These are phyloP conservation scores for Colletotrichum kahawae DNA, from an alignment of 2,329 filamentous ascomycete species.

Conservation along the genomic window DNA sequence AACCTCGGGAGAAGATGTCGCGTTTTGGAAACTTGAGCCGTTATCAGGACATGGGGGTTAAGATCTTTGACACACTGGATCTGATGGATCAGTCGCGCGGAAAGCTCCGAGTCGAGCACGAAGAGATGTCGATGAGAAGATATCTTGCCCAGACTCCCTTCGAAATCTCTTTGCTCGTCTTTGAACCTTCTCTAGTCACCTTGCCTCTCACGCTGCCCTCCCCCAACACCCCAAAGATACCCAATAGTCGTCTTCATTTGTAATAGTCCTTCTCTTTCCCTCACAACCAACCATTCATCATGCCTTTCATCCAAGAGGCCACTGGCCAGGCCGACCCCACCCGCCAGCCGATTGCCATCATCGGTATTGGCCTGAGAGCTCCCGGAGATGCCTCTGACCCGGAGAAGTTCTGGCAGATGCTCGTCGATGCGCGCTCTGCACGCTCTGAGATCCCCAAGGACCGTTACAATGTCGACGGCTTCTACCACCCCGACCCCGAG, in stretches of 20 bases:
- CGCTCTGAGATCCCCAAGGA: slow-evolving; percentile 24
- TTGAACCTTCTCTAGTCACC: neutral
- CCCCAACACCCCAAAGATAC: neutral
- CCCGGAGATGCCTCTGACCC: slow-evolving; percentile 37
- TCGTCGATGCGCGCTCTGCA: slow-evolving; percentile 16
- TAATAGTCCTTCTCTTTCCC: neutral
- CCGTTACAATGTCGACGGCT: slow-evolving; percentile 28
- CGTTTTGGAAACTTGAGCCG: neutral
- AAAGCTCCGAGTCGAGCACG: neutral
- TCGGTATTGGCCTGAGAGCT: slow-evolving; percentile 44
- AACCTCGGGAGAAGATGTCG: neutral
- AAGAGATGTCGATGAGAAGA: neutral
- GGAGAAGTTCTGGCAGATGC: slow-evolving; percentile 40
- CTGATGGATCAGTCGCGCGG: neutral
- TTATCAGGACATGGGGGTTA: neutral
- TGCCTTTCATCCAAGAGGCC: slow-evolving; percentile 15
- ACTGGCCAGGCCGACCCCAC: neutral
- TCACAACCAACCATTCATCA: neutral
- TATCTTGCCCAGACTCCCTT: neutral
- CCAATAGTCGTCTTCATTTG: neutral
- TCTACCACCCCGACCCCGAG: slow-evolving; percentile 22
- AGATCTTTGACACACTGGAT: neutral
- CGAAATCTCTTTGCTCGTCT: neutral
- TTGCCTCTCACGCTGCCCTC: neutral
- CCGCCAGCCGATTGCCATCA: slow-evolving; percentile 40